These are phyloP conservation scores for Epichloe aotearoae DNA, from an alignment of 2,329 filamentous ascomycete species.

Conservation along the genomic window DNA sequence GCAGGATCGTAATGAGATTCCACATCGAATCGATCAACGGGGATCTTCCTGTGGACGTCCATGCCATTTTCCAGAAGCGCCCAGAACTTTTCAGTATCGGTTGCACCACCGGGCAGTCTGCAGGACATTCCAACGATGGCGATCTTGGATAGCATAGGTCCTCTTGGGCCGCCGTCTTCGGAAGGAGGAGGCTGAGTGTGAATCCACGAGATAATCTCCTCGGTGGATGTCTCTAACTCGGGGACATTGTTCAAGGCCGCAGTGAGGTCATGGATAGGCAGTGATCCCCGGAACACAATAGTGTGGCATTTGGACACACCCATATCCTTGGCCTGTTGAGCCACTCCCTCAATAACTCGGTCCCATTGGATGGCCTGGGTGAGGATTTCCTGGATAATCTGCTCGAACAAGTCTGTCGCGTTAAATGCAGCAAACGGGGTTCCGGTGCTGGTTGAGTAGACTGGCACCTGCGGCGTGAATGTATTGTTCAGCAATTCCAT, in stretches of 20 bases:
- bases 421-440: conserved; percentile 3
- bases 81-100: conserved; percentile 16
- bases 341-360: conserved; percentile 5
- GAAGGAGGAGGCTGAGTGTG: background rate
- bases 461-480: background rate
- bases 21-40: too few species aligned
- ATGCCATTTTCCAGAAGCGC: conserved; percentile 11
- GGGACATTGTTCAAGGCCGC: background rate
- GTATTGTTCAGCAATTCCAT: background rate
- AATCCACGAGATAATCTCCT: background rate
- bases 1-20: too few species aligned
- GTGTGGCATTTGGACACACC: background rate
- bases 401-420: conserved; percentile 6
- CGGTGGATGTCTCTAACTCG: too few species aligned
- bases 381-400: conserved; percentile 6
- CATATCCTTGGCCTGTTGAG: background rate
- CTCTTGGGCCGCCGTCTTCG: background rate
- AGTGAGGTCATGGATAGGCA: conserved; percentile 1
- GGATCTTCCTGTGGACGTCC: too few species aligned
- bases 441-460: conserved; percentile 7
- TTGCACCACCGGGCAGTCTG: conserved; percentile 29
- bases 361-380: conserved; percentile 7
- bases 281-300: conserved; percentile 1
- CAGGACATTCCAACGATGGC: conserved; percentile 60
- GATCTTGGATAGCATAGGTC: conserved; percentile 39